Conservation (phyloP, 495 filamentous ascomycete genomes). For the Aspergillus incahuasiensis region DNA sequence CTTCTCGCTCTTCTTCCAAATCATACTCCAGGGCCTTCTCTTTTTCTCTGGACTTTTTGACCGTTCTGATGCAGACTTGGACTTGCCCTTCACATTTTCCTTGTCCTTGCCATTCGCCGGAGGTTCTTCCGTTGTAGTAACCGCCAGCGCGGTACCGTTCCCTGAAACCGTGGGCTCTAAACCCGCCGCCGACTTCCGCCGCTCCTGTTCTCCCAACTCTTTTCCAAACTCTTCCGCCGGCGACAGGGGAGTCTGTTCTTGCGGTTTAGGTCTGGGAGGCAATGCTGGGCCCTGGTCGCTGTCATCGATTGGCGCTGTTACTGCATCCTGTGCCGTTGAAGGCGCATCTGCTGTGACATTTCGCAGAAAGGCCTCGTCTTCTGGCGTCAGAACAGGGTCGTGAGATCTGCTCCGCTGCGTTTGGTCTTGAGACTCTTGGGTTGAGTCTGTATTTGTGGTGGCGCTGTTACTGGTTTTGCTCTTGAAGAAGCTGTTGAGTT, state of each 20-base stretch:
- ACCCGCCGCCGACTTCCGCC: conserved; percentile 17
- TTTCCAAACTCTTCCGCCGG: conserved; percentile 37
- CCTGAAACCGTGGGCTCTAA: not conserved
- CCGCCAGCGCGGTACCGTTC: conserved; percentile 5
- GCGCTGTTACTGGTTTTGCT: conserved; percentile 15
- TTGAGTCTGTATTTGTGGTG: not conserved
- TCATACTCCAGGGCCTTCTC: conserved; percentile 43
- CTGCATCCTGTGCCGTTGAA: not conserved
- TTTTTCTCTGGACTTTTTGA: conserved; percentile 29
- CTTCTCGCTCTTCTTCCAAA: conserved; percentile 40
- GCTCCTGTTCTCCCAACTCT: conserved; percentile 33
- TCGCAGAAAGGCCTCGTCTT: conserved; percentile 54
- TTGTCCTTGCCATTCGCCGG: not conserved
- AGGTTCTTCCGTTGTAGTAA: not conserved
- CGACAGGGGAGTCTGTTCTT: conserved; percentile 30
- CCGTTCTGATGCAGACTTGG: conserved; percentile 17
- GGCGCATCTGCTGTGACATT: conserved; percentile 39
- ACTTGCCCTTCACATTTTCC: not conserved
- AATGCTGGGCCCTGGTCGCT: not conserved
- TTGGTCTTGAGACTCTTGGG: conserved; percentile 8
- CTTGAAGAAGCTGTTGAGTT: conserved; percentile 41
- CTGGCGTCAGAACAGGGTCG: conserved; percentile 47
- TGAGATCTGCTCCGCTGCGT: conserved; percentile 31
- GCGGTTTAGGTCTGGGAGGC: not conserved
- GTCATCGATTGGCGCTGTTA: not conserved